Percentiles rank a stretch among this genome's conserved stretches.
phyloP scores from a whole-genome alignment of 176 grass and related monocot genomes.

The Thalia dealbata region DNA sequence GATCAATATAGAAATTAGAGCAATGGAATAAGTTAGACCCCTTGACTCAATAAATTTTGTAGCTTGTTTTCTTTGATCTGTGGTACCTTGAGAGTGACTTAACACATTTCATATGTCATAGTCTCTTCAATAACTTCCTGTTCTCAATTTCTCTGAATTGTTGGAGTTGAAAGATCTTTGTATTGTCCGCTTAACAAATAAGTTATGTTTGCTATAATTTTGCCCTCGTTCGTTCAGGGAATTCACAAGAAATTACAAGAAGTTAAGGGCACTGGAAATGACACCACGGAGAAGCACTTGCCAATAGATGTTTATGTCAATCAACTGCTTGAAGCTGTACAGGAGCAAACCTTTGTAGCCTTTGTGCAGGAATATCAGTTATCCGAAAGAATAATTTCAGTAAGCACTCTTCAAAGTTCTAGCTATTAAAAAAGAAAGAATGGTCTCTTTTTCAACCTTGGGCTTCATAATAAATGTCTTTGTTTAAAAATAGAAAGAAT shows the following conservation, averaged over 20 bases:
- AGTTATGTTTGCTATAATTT: neutral
- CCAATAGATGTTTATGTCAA: conserved; percentile 24
- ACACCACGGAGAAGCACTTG: conserved; percentile 16
- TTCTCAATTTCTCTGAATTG: neutral
- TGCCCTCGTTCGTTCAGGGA: conserved; percentile 29
- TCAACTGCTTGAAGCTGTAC: conserved; percentile 29
- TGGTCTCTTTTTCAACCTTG: too few species aligned
- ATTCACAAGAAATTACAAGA: conserved; percentile 32
- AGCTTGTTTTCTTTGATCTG: neutral
- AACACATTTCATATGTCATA: neutral
- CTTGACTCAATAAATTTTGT: too few species aligned
- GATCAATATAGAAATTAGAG: too few species aligned
- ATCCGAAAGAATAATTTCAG: conserved; percentile 34
- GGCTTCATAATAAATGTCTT: too few species aligned
- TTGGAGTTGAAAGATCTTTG: neutral
- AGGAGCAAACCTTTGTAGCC: conserved; percentile 32
- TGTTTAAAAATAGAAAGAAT: neutral
- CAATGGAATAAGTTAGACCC: too few species aligned
- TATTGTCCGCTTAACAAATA: too few species aligned
- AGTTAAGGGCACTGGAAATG: conserved; percentile 18
- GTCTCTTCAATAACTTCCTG: neutral
- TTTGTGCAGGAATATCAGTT: conserved; percentile 42
- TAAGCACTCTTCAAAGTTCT: conserved; percentile 19
- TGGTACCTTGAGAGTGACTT: neutral
- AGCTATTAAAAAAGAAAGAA: too few species aligned